phyloP scores from a whole-genome alignment of 1,139 yeast genomes.

The Geotrichum aggregatum region DNA sequence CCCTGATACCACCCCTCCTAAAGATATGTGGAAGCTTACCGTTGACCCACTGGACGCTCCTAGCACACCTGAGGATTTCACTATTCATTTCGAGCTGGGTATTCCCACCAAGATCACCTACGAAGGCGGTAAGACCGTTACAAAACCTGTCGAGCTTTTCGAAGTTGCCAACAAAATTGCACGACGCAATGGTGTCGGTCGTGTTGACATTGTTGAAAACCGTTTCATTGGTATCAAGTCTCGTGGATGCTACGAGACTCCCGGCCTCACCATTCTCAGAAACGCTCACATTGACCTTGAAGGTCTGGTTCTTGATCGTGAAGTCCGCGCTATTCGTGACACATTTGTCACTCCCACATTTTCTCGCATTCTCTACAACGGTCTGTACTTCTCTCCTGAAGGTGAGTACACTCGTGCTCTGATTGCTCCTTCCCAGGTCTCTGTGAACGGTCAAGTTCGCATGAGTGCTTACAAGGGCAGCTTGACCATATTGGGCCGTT shows the following conservation, averaged over 20 bases:
- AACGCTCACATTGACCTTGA: conserved; percentile 91
- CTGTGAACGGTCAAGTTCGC: conserved; percentile 95
- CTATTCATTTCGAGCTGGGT: conserved; percentile 80
- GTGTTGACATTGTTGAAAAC: conserved; percentile 97
- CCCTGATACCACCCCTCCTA: conserved; percentile 97
- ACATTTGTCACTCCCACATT: conserved; percentile 90
- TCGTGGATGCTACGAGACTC: conserved; percentile 99
- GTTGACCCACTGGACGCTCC: conserved; percentile 96
- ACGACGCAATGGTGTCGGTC: conserved; percentile 98
- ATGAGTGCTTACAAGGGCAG: conserved; percentile 90
- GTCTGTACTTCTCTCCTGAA: conserved; percentile 97
- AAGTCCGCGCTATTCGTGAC: conserved; percentile 95
- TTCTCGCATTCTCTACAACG: conserved; percentile 89
- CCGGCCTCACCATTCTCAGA: conserved; percentile 93
- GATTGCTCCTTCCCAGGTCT: conserved; percentile 89
- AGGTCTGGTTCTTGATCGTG: conserved; percentile 95
- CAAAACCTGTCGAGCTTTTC: conserved; percentile 90
- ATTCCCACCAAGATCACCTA: conserved; percentile 76
- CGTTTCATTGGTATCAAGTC: conserved; percentile 98
- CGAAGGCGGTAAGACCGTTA: conserved; percentile 56
- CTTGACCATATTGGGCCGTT: conserved; percentile 82
- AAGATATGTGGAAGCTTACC: conserved; percentile 99
- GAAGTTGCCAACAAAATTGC: conserved; percentile 90
- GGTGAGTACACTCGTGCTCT: conserved; percentile 91
- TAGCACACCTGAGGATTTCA: conserved; percentile 80